Evolutionary conservation across 1,284 basidiomycete genomes (phyloP), one percentile per base, ranked within the genome.

Genomic region (Cryptococcus floricola): DNA sequence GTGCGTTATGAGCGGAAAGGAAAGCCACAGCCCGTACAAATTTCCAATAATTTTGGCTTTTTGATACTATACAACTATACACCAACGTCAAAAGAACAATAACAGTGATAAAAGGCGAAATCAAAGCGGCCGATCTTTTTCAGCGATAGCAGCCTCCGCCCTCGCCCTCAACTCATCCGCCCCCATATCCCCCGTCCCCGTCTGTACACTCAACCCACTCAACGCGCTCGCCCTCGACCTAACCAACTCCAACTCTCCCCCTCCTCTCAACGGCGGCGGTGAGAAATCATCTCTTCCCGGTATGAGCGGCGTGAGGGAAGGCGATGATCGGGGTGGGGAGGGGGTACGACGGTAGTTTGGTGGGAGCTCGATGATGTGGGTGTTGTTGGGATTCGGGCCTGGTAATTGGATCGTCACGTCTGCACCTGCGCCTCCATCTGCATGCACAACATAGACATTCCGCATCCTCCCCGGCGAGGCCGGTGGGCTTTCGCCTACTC

Each of bases 361-460:
- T 12, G 67, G 67, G 13, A 68, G 53, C 54, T 68, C 67, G 28
- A 68, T 61, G 1, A 68, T 62, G 46, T 51, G 59, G 10, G 60
- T 50, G 5, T 50, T 50, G 5, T 50, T 42, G 3, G 46, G 48
- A 9, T 64, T 60, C 3, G 23, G 23, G 2, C 23, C 23, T 3
- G 67, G 67, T 34, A 68, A 49, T 23, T 56, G 60, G 46, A 68
- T 68, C 39, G 62, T 61, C 8, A 68, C 58, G 48, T 67, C 61
- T 6, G 52, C 60, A 13, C 55, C 31, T 34, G 31, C 61, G 2
- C 59, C 62, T 14, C 58, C 63, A 45, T 68, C 67, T 2, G 67
- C 59, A 44, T 68, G 67, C 1, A 68, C 66, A 3, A 68, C 63
- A 42, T 68, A 68, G 10, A 68, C 63, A 16, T 65, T 63, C 31